These are phyloP conservation scores for Lodderomyces theae DNA, from an alignment of 1,139 yeast genomes.

Conservation along the genomic window DNA sequence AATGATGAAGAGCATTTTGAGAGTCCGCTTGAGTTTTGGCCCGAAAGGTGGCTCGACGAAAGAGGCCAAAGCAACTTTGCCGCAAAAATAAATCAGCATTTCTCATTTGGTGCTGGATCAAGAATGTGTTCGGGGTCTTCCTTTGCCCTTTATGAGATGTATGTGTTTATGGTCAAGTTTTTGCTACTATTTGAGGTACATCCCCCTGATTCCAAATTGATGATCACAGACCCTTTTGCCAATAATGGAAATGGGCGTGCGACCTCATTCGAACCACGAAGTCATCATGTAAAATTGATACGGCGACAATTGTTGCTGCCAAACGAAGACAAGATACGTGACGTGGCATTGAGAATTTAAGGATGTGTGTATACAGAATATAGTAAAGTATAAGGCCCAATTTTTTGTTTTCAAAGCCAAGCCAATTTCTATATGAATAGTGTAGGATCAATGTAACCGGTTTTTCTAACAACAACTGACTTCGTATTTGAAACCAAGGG, in stretches of 20 bases:
- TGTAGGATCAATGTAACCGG: slow-evolving; percentile 57
- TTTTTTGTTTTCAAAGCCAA: background rate
- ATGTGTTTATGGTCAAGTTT: slow-evolving; percentile 35
- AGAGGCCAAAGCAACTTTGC: slow-evolving; percentile 9
- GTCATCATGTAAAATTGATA: slow-evolving; percentile 34
- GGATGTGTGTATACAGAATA: background rate
- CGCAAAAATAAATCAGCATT: slow-evolving; percentile 36
- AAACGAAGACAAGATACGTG: slow-evolving; percentile 23
- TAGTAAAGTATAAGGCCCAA: background rate
- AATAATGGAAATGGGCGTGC: slow-evolving; percentile 50
- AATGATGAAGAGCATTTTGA: slow-evolving; percentile 51
- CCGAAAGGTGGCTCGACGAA: slow-evolving; percentile 54
- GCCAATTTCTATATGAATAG: slow-evolving; percentile 4
- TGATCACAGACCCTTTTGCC: slow-evolving; percentile 50
- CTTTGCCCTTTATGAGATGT: slow-evolving; percentile 62
- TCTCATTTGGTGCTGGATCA: slow-evolving; percentile 69
- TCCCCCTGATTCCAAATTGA: slow-evolving; percentile 36
- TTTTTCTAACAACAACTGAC: slow-evolving; percentile 62
- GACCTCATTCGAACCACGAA: slow-evolving; percentile 58
- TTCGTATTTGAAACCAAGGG: slow-evolving; percentile 59
- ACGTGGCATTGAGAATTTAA: background rate
- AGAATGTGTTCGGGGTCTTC: slow-evolving; percentile 68
- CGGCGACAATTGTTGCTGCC: slow-evolving; percentile 23
- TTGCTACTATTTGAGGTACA: slow-evolving; percentile 37
- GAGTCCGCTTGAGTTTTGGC: slow-evolving; percentile 53